Percentiles rank a stretch among this genome's conserved stretches.
These are phyloP conservation scores for Eucalyptus microcorys DNA, from an alignment of 345 rosid species.

Conservation along the genomic window DNA sequence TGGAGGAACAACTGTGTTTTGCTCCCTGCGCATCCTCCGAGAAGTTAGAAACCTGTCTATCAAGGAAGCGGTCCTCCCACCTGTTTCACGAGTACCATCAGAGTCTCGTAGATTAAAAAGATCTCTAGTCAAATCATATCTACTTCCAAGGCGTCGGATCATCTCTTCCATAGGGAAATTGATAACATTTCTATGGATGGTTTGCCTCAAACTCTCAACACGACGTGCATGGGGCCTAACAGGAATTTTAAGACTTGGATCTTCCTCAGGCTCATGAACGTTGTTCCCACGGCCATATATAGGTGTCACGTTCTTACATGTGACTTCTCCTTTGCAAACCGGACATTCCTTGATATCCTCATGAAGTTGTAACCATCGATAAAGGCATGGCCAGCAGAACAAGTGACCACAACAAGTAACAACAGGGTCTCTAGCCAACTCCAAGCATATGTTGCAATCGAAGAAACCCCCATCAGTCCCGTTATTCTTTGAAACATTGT, in stretches of 20 bases:
- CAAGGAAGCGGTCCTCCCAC: conserved; percentile 23
- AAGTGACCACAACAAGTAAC: conserved; percentile 93
- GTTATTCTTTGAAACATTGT: conserved; percentile 39
- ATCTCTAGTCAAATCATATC: conserved; percentile 11
- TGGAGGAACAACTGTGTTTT: conserved; percentile 25
- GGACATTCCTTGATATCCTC: conserved; percentile 93
- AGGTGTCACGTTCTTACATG: conserved; percentile 62
- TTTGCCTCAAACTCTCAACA: conserved; percentile 86
- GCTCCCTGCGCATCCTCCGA: conserved; percentile 68
- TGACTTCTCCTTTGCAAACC: conserved; percentile 93
- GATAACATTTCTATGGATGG: conserved; percentile 47
- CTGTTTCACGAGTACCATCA: conserved; percentile 29
- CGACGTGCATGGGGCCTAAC: conserved; percentile 66
- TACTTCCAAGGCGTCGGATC: conserved; percentile 19
- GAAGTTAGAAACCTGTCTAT: conserved; percentile 59
- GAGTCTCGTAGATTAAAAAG: conserved; percentile 22
- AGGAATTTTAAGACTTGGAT: conserved; percentile 56
- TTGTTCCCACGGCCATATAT: conserved; percentile 74
- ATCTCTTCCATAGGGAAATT: conserved; percentile 47
- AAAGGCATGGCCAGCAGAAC: conserved; percentile 92
- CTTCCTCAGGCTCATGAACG: conserved; percentile 43
- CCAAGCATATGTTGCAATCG: conserved; percentile 80
- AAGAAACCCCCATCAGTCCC: conserved; percentile 64
- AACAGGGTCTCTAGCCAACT: conserved; percentile 76
- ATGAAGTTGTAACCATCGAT: conserved; percentile 58